Conservation (phyloP, 2,329 filamentous ascomycete genomes). For the Botrytis sinoallii region DNA sequence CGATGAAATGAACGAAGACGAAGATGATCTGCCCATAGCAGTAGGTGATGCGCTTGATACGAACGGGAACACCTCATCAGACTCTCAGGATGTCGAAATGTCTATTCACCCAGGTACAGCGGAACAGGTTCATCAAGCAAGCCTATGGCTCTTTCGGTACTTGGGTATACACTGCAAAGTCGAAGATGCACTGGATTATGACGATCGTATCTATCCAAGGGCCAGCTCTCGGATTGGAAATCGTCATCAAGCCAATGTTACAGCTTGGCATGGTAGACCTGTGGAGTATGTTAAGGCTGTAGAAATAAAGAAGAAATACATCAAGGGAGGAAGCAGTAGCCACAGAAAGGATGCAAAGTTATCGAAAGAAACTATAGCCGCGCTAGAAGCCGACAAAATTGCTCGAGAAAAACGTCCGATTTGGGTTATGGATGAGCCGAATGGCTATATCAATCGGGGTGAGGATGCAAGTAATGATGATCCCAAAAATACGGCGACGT, state of each 20-base stretch:
- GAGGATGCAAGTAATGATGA: constrained; percentile 72
- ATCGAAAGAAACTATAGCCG: constrained; percentile 75
- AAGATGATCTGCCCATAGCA: constrained; percentile 62
- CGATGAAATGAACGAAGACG: constrained; percentile 62
- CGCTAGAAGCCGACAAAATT: constrained; percentile 76
- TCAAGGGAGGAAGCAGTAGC: constrained; percentile 49
- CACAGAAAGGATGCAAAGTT: constrained; percentile 74
- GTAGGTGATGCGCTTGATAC: constrained; percentile 52
- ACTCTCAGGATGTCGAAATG: constrained; percentile 53
- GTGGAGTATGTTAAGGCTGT: constrained; percentile 87
- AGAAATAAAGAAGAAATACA: constrained; percentile 76
- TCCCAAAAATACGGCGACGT: constrained; percentile 68
- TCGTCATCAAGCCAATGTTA: constrained; percentile 83
- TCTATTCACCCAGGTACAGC: constrained; percentile 62
- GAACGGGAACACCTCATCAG: constrained; percentile 56
- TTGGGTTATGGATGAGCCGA: constrained; percentile 89
- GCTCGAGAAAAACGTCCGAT: constrained; percentile 80
- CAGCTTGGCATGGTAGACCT: constrained; percentile 79
- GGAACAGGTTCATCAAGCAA: constrained; percentile 88
- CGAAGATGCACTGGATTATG: constrained; percentile 93
- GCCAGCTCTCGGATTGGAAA: constrained; percentile 90
- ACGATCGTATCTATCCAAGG: constrained; percentile 94
- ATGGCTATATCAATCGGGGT: constrained; percentile 80
- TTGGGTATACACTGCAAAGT: constrained; percentile 92
- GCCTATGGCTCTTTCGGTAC: constrained; percentile 95